A percentile compares a stretch with the other conserved stretches of the same genome.
Evolutionary conservation across 192 early-diverging fungal species (phyloP).

Genomic region (Backusella circina): DNA sequence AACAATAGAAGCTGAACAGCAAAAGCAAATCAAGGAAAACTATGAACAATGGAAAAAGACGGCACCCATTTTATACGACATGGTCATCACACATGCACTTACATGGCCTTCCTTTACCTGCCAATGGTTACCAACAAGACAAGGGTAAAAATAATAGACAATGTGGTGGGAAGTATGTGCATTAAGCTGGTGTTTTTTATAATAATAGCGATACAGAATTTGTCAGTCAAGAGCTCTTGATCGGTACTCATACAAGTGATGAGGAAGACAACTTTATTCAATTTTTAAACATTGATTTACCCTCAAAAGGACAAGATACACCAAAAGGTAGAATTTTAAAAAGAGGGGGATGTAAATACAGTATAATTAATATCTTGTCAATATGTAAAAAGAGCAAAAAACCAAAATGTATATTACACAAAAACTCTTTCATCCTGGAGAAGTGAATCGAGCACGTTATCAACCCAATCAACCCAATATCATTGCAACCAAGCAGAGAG

Average conservation of each 20-base stretch:
- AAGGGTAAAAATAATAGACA: constrained; percentile 61
- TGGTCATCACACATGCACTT: constrained; percentile 94
- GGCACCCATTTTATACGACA: constrained; percentile 95
- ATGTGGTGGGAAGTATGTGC: not conserved
- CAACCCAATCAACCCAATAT: constrained; percentile 94
- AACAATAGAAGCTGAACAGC: constrained; percentile 39
- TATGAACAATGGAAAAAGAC: constrained; percentile 99
- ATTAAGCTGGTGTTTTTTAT: too few species aligned
- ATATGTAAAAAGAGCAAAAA: constrained; percentile 13
- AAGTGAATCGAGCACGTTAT: constrained; percentile 96
- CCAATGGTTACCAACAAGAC: constrained; percentile 94
- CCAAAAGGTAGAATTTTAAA: constrained; percentile 52
- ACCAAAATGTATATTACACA: constrained; percentile 80
- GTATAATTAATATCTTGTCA: too few species aligned
- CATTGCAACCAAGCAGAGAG: constrained; percentile 91
- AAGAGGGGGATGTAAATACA: not conserved
- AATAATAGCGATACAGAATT: constrained; percentile 78
- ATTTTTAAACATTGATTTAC: constrained; percentile 76
- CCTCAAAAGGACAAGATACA: constrained; percentile 61
- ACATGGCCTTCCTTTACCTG: constrained; percentile 97
- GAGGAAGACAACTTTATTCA: constrained; percentile 93
- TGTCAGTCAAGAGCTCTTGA: constrained; percentile 80
- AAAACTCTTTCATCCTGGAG: constrained; percentile 91
- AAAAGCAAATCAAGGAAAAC: constrained; percentile 91
- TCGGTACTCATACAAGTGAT: constrained; percentile 96